Evolutionary conservation across 805 yeast species (phyloP).

Genomic region (Wickerhamiella australiensis): DNA sequence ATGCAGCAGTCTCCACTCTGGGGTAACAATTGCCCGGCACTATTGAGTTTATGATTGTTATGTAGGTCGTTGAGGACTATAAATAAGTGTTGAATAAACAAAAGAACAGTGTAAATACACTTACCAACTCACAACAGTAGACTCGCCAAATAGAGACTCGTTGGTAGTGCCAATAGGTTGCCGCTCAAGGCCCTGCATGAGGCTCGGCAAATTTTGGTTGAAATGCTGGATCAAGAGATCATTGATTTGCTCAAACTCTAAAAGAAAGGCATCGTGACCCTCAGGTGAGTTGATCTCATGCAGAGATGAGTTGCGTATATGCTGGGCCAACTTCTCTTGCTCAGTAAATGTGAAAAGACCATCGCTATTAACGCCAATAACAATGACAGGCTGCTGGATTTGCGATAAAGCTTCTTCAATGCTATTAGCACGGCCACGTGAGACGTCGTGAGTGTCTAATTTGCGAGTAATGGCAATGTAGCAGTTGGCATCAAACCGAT

Average conservation of each 20-base stretch:
- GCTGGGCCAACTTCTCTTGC: slow-evolving; percentile 69
- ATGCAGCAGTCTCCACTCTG: too few relatives aligned
- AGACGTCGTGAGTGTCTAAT: slow-evolving; percentile 87
- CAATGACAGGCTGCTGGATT: slow-evolving; percentile 61
- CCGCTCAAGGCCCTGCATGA: slow-evolving; percentile 41
- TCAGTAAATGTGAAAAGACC: slow-evolving; percentile 87
- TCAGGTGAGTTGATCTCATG: slow-evolving; percentile 79
- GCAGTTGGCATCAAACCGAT: slow-evolving; percentile 91
- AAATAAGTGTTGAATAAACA: background rate
- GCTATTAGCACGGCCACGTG: slow-evolving; percentile 54
- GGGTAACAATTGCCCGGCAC: too few relatives aligned
- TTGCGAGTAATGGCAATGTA: slow-evolving; percentile 89
- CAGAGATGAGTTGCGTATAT: slow-evolving; percentile 56
- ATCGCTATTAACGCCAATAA: slow-evolving; percentile 84
- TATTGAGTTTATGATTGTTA: slow-evolving; percentile 24
- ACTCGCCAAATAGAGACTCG: slow-evolving; percentile 69
- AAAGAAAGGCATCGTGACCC: slow-evolving; percentile 92
- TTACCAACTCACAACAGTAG: slow-evolving; percentile 86
- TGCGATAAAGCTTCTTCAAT: slow-evolving; percentile 43
- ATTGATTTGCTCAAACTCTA: slow-evolving; percentile 79
- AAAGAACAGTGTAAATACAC: background rate
- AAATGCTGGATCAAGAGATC: slow-evolving; percentile 57
- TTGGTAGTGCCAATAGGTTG: slow-evolving; percentile 32
- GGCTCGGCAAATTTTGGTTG: slow-evolving; percentile 41
- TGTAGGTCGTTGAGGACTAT: slow-evolving; percentile 1